Conservation (phyloP, 2,329 filamentous ascomycete genomes). For the Sporothrix brunneoviolacea region DNA sequence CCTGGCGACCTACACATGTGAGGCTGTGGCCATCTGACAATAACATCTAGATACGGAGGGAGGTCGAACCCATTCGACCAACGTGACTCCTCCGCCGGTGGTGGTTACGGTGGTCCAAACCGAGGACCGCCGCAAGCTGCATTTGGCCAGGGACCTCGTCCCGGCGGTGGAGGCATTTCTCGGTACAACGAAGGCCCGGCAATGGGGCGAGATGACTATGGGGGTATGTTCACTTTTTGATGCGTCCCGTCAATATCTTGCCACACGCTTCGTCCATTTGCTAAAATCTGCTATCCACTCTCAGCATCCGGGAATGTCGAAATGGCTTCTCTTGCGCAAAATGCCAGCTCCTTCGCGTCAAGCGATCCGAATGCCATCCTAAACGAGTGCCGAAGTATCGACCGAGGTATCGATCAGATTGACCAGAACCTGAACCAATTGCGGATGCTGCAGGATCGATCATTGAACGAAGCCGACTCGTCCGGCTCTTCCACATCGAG, state of each 20-base stretch:
- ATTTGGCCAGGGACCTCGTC: conserved; percentile 26
- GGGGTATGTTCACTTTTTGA: conserved; percentile 29
- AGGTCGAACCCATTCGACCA: conserved; percentile 54
- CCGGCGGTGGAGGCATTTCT: conserved; percentile 20
- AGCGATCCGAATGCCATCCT: conserved; percentile 69
- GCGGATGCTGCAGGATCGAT: conserved; percentile 61
- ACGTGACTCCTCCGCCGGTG: conserved; percentile 34
- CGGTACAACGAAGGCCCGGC: conserved; percentile 23
- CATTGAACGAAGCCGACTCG: conserved; percentile 68
- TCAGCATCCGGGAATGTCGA: conserved; percentile 51
- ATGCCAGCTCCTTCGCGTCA: conserved; percentile 37
- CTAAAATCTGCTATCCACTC: background rate
- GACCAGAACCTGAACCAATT: conserved; percentile 67
- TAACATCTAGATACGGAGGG: conserved; percentile 38
- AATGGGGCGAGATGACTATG: conserved; percentile 32
- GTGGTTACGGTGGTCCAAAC: conserved; percentile 29
- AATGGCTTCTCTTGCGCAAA: conserved; percentile 59
- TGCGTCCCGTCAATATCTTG: no score
- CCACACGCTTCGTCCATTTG: no score
- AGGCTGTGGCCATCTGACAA: conserved; percentile 26
- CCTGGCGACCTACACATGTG: background rate
- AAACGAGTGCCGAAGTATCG: conserved; percentile 77
- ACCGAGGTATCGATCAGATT: conserved; percentile 68
- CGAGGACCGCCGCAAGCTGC: conserved; percentile 24
- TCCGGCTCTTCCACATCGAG: conserved; percentile 58